phyloP scores from a whole-genome alignment of 73 alveolate genomes.

The Loxodes magnus region DNA sequence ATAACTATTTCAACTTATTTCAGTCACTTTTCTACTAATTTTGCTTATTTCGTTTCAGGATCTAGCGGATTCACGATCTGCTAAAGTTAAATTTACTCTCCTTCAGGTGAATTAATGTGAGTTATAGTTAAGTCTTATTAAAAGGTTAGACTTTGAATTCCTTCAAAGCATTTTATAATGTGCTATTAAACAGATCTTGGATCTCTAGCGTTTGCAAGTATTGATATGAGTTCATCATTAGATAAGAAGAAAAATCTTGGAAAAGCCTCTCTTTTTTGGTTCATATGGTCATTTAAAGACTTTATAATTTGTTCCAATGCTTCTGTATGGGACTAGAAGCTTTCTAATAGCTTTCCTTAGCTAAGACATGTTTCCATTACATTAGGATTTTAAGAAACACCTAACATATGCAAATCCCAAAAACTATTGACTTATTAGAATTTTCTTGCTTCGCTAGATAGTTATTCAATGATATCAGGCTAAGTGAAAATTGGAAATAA shows the following conservation, averaged over 20 bases:
- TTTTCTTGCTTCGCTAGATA: slow-evolving; percentile 65
- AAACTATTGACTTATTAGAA: slow-evolving; percentile 59
- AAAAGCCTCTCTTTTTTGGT: slow-evolving; percentile 75
- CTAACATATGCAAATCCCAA: slow-evolving; percentile 59
- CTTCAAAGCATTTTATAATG: slow-evolving; percentile 66
- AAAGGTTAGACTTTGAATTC: slow-evolving; percentile 49
- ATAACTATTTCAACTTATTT: slow-evolving; percentile 40
- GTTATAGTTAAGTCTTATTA: slow-evolving; percentile 26
- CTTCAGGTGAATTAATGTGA: slow-evolving; percentile 38
- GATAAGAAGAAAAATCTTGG: slow-evolving; percentile 91
- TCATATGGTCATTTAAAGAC: slow-evolving; percentile 77
- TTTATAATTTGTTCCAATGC: slow-evolving; percentile 77
- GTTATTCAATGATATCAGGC: slow-evolving; percentile 67
- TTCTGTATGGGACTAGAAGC: neutral
- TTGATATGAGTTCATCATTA: slow-evolving; percentile 88
- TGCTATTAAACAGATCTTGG: slow-evolving; percentile 52
- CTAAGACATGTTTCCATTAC: slow-evolving; percentile 57
- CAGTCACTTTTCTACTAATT: slow-evolving; percentile 61
- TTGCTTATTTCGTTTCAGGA: slow-evolving; percentile 48
- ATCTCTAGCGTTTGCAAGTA: slow-evolving; percentile 82
- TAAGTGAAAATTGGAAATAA: slow-evolving; percentile 75
- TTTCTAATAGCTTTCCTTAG: slow-evolving; percentile 33
- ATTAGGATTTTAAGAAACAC: slow-evolving; percentile 54
- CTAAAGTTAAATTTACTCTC: slow-evolving; percentile 45
- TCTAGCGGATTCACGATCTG: slow-evolving; percentile 40